Evolutionary conservation across 768 basidiomycete genomes (phyloP), one percentile per base, ranked within the genome.

Genomic region (Hericium coralloides): DNA sequence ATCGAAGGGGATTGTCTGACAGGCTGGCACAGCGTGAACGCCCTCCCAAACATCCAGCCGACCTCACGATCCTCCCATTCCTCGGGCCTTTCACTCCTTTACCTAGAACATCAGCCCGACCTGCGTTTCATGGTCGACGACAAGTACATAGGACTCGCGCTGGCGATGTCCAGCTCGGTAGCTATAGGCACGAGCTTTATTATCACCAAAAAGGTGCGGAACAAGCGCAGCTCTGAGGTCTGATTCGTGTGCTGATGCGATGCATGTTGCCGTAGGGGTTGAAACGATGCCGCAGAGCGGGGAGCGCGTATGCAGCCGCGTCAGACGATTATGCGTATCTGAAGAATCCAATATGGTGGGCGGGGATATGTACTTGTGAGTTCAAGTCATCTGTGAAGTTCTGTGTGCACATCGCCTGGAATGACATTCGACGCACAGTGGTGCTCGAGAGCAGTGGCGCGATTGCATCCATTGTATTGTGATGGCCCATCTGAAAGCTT

Each of bases 141-240:
- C 74, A 97, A 94, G 75, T 95, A 93, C 69, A 92, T 98, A 51
- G 97, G 97, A 36, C 81, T 99, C 53, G 80, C 83, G 23, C 82
- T 99, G 55, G 95, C 97, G 54, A 73, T 98, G 51, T 84, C 85
- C 18, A 83, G 92, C 63, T 89, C 90, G 12, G 67, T 90, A 23
- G 85, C 89, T 58, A 98, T 98, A 63, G 95, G 97, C 52, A 90
- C 88, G 39, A 95, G 93, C 71, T 97, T 94, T 70, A 97, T 99
- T 68, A 95, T 99, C 68, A 99, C 95, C 17, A 99, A 99, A 82
- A 98, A 97, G 87, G 95, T 89, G 52, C 62, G 73, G 49, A 15
- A 10, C 2, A 41, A 55, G 17, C 53, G 47, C 10, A 31, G 31
- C 31, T 20, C 15, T 10, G 20, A 45, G 43, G 14, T 31, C 31